A percentile compares a stretch with the other conserved stretches of the same genome.
Conservation (phyloP, 1,139 yeast genomes). For the Spencermartinsiella ligniputridi region DNA sequence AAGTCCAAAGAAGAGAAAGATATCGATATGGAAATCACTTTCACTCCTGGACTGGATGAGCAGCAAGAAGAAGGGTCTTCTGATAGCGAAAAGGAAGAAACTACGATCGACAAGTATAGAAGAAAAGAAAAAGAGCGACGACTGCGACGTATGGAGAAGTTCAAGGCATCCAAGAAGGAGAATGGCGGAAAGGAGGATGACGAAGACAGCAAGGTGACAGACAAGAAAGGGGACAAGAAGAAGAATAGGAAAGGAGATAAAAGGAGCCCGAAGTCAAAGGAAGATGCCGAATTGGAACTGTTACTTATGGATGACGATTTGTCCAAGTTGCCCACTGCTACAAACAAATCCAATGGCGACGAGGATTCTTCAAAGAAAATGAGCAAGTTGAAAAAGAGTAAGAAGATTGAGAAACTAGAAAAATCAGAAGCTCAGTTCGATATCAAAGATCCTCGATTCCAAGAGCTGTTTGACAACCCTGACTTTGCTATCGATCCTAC, state of each 20-base stretch:
- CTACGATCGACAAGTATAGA: constrained; percentile 75
- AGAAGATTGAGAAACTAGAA: constrained; percentile 54
- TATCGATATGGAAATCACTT: constrained; percentile 92
- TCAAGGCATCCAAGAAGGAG: constrained; percentile 52
- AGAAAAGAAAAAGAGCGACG: constrained; percentile 93
- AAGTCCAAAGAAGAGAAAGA: constrained; percentile 30
- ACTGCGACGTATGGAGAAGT: constrained; percentile 68
- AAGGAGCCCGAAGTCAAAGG: constrained; percentile 37
- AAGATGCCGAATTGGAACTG: constrained; percentile 69
- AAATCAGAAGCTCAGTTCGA: constrained; percentile 50
- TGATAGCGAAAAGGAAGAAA: constrained; percentile 51
- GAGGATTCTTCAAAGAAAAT: constrained; percentile 64
- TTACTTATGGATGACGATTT: constrained; percentile 62
- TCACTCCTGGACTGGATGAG: constrained; percentile 73
- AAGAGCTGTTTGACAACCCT: constrained; percentile 80
- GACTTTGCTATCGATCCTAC: constrained; percentile 86
- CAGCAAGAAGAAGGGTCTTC: constrained; percentile 26
- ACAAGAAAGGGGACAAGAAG: constrained; percentile 22
- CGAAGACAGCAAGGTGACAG: constrained; percentile 21
- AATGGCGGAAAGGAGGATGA: constrained; percentile 38
- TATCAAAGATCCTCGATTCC: constrained; percentile 82
- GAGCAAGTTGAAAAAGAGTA: constrained; percentile 64
- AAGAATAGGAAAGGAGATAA: constrained; percentile 29
- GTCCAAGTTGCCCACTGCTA: constrained; percentile 3
- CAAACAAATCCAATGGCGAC: constrained; percentile 19